Base-by-base conservation (phyloP, 495 filamentous ascomycete genomes). In the Letharia lupina region DNA sequence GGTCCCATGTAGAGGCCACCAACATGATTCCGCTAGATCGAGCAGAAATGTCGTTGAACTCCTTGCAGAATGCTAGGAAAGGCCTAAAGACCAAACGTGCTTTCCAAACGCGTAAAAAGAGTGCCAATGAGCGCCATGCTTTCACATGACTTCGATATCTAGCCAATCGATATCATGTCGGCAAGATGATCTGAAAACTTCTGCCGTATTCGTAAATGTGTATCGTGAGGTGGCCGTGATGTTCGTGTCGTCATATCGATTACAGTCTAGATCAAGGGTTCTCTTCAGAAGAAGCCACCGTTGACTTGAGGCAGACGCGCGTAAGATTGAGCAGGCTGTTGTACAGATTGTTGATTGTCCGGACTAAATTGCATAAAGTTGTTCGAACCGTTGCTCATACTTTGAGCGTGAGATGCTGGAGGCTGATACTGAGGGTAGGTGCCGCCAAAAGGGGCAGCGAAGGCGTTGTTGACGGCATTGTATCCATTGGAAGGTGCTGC, bases 291-390 rank as follows among this genome's bases (percentile, higher is more conserved):
- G 69, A 69, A 69, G 60, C 59, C 59, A 52, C 70, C 70, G 40
- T 72, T 70, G 52, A 66, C 67, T 62, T 72, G 70, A 47, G 68
- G 68, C 28, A 66, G 37, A 63, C 68, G 70, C 45, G 59, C 48
- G 66, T 66, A 72, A 57, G 66, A 63, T n/a, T 66, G 66, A 41
- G 66, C 48, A 39, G 66, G 42, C 60, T 72, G 70, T 61, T 69
- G 68, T 65, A 70, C 60, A 60, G 65, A 65, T 56, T 67, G 63
- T 45, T 68, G 65, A 28, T 60, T 64, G 44, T 70, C 68, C 12
- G 48, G 45, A 39, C 50, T 67, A 40, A 70, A 68, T n/a, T 64
- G 68, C 42, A 63, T 47, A 28, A 69, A 65, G 37, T 45, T 64
- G 62, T 64, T 65, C 16, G 70, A 62, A 39, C 68, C 70, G 35